Conservation (phyloP, 2,329 filamentous ascomycete genomes). For the Sporothrix curviconia region DNA sequence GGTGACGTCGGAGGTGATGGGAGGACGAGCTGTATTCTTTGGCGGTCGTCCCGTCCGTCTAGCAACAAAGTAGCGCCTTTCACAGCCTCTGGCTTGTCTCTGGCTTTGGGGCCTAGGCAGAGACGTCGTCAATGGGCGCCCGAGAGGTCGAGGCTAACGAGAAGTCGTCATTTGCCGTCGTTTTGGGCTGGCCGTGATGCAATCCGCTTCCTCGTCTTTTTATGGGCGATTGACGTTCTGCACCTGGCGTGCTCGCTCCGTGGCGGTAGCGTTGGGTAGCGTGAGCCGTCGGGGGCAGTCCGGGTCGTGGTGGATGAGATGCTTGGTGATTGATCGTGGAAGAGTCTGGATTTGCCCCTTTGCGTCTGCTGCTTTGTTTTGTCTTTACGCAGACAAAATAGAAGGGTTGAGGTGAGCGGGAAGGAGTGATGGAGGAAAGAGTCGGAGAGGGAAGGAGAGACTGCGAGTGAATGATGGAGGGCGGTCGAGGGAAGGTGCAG, state of each 20-base stretch:
- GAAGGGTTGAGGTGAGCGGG: not conserved
- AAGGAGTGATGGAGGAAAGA: not conserved
- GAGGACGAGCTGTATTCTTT: no score
- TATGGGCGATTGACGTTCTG: not conserved
- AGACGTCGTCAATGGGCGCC: not conserved
- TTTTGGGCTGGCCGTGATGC: not conserved
- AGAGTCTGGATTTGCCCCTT: not conserved
- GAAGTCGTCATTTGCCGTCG: conserved; percentile 1
- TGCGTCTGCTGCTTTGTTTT: not conserved
- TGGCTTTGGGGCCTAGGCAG: not conserved
- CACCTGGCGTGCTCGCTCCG: not conserved
- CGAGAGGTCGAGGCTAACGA: not conserved
- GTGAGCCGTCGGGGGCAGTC: not conserved
- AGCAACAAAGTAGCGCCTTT: no score
- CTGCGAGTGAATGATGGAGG: not conserved
- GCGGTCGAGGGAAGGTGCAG: not conserved
- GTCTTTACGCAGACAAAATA: not conserved
- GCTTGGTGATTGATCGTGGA: not conserved
- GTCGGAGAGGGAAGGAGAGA: not conserved
- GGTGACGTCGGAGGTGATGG: no score
- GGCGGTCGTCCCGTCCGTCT: no score
- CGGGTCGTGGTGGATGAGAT: no score
- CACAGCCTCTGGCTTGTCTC: not conserved
- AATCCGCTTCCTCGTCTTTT: not conserved
- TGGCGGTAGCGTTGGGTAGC: no score